Base-by-base conservation (phyloP, 2,329 filamentous ascomycete species). In the Aspergillus latus region DNA sequence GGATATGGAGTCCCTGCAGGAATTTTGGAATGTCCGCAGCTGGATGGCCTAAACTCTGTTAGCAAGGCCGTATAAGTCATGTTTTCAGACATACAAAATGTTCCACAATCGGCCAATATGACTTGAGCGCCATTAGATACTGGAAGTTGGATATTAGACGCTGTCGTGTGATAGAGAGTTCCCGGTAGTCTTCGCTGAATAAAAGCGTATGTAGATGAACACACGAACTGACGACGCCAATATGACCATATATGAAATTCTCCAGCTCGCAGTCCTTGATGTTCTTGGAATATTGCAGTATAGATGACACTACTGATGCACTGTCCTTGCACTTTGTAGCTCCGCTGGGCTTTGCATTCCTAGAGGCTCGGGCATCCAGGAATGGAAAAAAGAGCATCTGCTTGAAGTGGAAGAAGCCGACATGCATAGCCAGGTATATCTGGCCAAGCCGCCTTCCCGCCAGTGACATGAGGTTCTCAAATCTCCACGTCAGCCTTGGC, bases 311-410 rank as follows among this genome's bases (percentile, higher is more conserved):
- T 3, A 48, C 53, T 4, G 49, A 49, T 1, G 63, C 61, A 36
- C 62, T 61, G 10, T 49, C 48, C 45, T 62, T 65, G 55, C 62
- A 65, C 34, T 61, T 54, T 2, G 42, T 28, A 8, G 59, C 56
- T 15, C 44, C 43, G n/a, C 52, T 42, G 9, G 10, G 37, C 10
- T 32, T 37, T n/a, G 11, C 28, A 30, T 46, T 40, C 10, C 40
- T 37, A 10, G 43, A 36, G 10, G 51, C 49, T n/a, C 45, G 54
- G 3, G 60, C 53, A 21, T 62, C 53, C 2, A 66, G 52, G 13
- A 64, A 65, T 2, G 63, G 64, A 28, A 65, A 66, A 26, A 63
- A 59, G 4, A 66, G 58, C 57, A 66, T 64, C 37, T 66, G 63
- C 5, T 56, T 57, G 30, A 66, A 64, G 37, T 65, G 64, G 21